These are phyloP conservation scores for Aspergillus sp. DNA, from an alignment of 2,329 filamentous ascomycete species.

Conservation along the genomic window DNA sequence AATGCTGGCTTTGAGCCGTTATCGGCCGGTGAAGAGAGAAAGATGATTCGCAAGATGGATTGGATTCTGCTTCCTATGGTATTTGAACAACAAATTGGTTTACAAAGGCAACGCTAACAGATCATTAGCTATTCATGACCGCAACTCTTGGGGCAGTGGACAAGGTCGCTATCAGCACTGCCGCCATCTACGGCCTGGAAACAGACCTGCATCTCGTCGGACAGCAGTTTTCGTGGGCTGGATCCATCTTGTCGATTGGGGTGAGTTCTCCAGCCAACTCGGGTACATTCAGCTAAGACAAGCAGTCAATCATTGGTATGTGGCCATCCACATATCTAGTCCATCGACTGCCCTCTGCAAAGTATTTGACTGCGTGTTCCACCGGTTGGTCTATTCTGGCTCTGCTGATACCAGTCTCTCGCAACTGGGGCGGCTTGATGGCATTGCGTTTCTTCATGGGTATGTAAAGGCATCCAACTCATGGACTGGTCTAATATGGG, in stretches of 20 bases:
- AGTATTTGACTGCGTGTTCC: slow-evolving; percentile 48
- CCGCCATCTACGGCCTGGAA: slow-evolving; percentile 54
- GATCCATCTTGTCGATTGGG: slow-evolving; percentile 29
- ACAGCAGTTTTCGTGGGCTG: slow-evolving; percentile 53
- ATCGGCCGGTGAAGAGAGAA: slow-evolving; percentile 25
- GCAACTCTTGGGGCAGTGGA: slow-evolving; percentile 31
- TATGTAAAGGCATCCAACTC: neutral
- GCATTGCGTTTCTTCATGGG: slow-evolving; percentile 10
- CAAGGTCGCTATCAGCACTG: slow-evolving; percentile 35
- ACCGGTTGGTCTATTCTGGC: slow-evolving; percentile 53
- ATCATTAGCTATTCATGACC: slow-evolving; percentile 24
- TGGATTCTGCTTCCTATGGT: slow-evolving; percentile 56
- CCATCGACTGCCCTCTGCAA: slow-evolving; percentile 46
- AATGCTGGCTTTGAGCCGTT: slow-evolving; percentile 19
- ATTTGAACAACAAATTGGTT: too few species aligned
- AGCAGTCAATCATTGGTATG: slow-evolving; percentile 47
- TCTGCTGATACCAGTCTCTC: slow-evolving; percentile 5
- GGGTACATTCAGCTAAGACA: neutral
- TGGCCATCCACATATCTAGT: slow-evolving; percentile 35
- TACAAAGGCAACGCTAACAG: neutral
- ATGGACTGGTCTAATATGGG: neutral
- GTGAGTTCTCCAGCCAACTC: neutral
- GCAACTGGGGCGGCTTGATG: slow-evolving; percentile 10
- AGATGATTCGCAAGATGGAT: slow-evolving; percentile 55
- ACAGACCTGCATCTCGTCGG: slow-evolving; percentile 45